Evolutionary conservation across 768 basidiomycete species (phyloP).

Genomic region (Serendipita sp.): DNA sequence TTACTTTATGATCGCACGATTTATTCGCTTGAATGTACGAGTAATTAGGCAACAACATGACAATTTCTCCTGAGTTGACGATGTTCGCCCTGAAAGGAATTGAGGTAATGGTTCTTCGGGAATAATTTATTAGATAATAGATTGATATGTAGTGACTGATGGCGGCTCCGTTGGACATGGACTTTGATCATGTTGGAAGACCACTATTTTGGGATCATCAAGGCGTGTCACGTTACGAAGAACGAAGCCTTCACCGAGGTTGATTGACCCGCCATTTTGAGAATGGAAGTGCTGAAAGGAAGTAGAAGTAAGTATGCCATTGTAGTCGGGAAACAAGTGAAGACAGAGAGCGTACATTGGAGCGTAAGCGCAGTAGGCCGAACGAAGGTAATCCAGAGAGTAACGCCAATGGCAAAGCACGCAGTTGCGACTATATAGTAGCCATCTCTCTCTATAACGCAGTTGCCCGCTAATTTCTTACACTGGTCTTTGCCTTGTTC

Average conservation of each 20-base stretch:
- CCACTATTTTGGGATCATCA: too few relatives aligned
- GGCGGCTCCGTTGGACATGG: too few relatives aligned
- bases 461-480: conserved; percentile 55
- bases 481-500: conserved; percentile 78
- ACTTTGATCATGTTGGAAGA: too few relatives aligned
- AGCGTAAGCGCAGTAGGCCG: conserved; percentile 70
- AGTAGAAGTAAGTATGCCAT: background rate
- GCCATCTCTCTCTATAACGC: conserved; percentile 75
- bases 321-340: conserved; percentile 8
- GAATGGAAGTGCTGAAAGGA: conserved; percentile 39
- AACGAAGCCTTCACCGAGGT: background rate
- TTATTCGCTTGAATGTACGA: too few relatives aligned
- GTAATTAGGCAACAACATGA: too few relatives aligned
- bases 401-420: conserved; percentile 64
- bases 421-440: conserved; percentile 72
- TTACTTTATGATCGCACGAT: too few relatives aligned
- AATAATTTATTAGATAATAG: too few relatives aligned
- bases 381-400: conserved; percentile 59
- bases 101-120: too few relatives aligned
- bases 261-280: conserved; percentile 53
- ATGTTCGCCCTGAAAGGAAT: too few relatives aligned
- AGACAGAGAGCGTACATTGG: conserved; percentile 44
- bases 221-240: background rate
- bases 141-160: too few relatives aligned
- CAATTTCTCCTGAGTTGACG: too few relatives aligned